These are phyloP conservation scores for Podospora didyma DNA, from an alignment of 495 filamentous ascomycete genomes.

Conservation along the genomic window DNA sequence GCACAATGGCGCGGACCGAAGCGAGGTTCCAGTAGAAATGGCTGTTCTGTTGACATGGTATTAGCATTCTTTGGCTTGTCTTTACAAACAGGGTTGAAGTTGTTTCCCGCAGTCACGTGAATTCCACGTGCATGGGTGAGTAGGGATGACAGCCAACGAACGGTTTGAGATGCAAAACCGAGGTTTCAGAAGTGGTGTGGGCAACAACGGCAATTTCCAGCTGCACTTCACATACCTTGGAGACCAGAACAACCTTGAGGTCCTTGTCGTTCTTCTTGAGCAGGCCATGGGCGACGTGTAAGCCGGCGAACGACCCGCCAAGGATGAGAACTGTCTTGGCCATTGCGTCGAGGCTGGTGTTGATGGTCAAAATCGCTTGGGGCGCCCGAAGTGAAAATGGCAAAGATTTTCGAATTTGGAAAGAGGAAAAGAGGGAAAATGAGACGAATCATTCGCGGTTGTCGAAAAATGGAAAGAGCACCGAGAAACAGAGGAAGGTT, in stretches of 20 bases:
- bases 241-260: conserved; percentile 44
- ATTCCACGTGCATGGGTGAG: neutral
- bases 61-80: conserved; percentile 20
- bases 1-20: conserved; percentile 51
- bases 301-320: conserved; percentile 50
- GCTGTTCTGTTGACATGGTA: conserved; percentile 32
- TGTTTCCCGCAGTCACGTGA: neutral
- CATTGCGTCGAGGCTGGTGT: conserved; percentile 22
- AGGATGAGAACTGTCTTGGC: conserved; percentile 48
- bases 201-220: neutral
- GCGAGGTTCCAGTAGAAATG: conserved; percentile 58
- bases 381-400: neutral
- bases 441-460: no score
- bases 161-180: neutral
- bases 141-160: neutral
- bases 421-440: no score
- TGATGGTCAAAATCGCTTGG: neutral
- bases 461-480: no score
- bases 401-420: neutral
- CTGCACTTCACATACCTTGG: conserved; percentile 37
- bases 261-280: conserved; percentile 43
- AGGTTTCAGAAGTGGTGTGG: conserved; percentile 17
- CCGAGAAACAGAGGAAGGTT: no score
- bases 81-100: neutral
- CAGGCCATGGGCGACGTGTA: conserved; percentile 50